phyloP scores from a whole-genome alignment of 2,329 filamentous ascomycete species.

The Plenodomus lindquistii region DNA sequence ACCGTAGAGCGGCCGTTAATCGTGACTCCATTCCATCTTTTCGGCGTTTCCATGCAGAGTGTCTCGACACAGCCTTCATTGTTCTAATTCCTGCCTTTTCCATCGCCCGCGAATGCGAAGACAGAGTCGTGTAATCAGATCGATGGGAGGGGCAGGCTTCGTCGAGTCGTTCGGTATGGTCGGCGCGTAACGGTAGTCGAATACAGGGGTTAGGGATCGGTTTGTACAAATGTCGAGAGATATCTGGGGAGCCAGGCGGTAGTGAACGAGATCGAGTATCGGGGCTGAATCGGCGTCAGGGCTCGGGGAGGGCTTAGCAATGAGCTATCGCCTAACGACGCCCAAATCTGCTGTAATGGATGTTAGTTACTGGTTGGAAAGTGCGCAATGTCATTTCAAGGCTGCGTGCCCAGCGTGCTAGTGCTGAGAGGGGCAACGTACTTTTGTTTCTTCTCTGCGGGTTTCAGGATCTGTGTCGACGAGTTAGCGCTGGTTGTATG shows the following conservation, averaged over 20 bases:
- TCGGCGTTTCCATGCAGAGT: slow-evolving; percentile 3
- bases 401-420: slow-evolving; percentile 73
- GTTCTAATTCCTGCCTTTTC: slow-evolving; percentile 18
- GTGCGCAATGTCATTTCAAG: slow-evolving; percentile 61
- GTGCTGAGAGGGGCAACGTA: slow-evolving; percentile 80
- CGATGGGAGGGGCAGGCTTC: slow-evolving; percentile 7
- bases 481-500: slow-evolving; percentile 20
- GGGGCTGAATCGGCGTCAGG: slow-evolving; percentile 34
- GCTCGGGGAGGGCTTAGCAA: slow-evolving; percentile 40
- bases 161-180: slow-evolving; percentile 17
- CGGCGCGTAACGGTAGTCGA: slow-evolving; percentile 22
- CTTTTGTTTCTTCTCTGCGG: slow-evolving; percentile 99
- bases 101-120: slow-evolving; percentile 25
- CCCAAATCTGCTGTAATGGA: slow-evolving; percentile 85
- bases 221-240: slow-evolving; percentile 35
- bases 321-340: slow-evolving; percentile 68
- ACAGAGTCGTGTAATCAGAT: not conserved
- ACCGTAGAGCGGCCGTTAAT: slow-evolving; percentile 27
- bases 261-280: slow-evolving; percentile 40
- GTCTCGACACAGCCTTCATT: not conserved
- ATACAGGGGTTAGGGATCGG: slow-evolving; percentile 23
- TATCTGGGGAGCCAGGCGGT: slow-evolving; percentile 35
- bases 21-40: slow-evolving; percentile 24
- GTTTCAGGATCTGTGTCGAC: slow-evolving; percentile 82
- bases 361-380: slow-evolving; percentile 42